These are phyloP conservation scores for Pilatotrama ljubarskyi DNA, from an alignment of 768 basidiomycete species.

Conservation along the genomic window DNA sequence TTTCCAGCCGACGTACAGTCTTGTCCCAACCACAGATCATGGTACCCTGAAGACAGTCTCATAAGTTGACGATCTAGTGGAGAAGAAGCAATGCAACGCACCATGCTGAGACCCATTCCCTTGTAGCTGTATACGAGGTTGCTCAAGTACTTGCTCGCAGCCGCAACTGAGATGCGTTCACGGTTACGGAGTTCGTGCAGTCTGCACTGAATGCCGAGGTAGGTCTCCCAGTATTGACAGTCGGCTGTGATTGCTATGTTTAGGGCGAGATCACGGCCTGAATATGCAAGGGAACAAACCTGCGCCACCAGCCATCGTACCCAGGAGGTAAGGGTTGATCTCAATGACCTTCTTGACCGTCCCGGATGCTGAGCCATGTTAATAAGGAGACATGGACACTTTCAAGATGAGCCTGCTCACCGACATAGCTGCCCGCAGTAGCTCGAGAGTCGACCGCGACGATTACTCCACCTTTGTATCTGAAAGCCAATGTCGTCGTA, in stretches of 20 bases:
- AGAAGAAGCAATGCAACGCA: constrained; percentile 37
- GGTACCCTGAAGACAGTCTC: constrained; percentile 65
- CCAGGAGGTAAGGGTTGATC: constrained; percentile 98
- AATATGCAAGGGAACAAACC: constrained; percentile 50
- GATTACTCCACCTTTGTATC: constrained; percentile 94
- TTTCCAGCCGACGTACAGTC: constrained; percentile 55
- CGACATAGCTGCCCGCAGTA: constrained; percentile 95
- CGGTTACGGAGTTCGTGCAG: constrained; percentile 94
- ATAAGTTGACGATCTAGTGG: background rate
- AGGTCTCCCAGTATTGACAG: constrained; percentile 98
- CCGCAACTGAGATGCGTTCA: constrained; percentile 98
- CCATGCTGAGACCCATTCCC: constrained; percentile 99
- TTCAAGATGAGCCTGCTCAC: constrained; percentile 47
- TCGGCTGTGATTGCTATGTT: constrained; percentile 55
- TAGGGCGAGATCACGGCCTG: background rate
- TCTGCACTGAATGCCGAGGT: constrained; percentile 96
- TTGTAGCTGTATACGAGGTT: constrained; percentile 98
- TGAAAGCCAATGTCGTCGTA: constrained; percentile 96
- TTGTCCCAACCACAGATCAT: constrained; percentile 99
- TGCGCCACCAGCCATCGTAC: constrained; percentile 99
- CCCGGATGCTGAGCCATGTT: constrained; percentile 67
- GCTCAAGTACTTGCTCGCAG: constrained; percentile 95
- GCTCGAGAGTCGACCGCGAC: constrained; percentile 99
- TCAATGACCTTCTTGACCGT: constrained; percentile 99
- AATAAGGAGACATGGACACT: background rate